phyloP scores from a whole-genome alignment of 345 rosid species.

The Erucastrum elatum region DNA sequence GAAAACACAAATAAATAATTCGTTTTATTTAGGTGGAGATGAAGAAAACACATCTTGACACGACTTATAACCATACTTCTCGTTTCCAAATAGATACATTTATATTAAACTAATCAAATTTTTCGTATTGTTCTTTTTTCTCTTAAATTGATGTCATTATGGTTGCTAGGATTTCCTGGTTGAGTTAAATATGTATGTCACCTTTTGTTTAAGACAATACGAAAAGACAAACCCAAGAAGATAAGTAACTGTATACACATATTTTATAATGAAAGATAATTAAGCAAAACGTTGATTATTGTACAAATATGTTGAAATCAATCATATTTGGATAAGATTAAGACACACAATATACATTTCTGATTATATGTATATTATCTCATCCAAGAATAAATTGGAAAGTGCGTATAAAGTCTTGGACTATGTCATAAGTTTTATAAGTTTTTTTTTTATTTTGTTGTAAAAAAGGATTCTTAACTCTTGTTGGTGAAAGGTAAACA shows the following conservation, averaged over 20 bases:
- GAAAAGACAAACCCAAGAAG: slow-evolving; percentile 31
- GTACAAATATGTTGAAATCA: slow-evolving; percentile 17
- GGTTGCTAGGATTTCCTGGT: background rate
- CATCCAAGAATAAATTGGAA: background rate
- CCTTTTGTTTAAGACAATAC: slow-evolving; percentile 24
- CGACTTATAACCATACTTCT: slow-evolving; percentile 40
- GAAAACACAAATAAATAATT: slow-evolving; percentile 22
- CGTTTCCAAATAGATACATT: slow-evolving; percentile 1
- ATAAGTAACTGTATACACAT: slow-evolving; percentile 12
- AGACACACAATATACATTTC: background rate
- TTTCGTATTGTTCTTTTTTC: background rate
- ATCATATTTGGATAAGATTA: slow-evolving; percentile 30
- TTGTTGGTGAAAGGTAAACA: background rate
- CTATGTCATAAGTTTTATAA: background rate
- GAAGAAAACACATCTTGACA: slow-evolving; percentile 44
- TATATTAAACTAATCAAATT: background rate
- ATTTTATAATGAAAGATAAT: slow-evolving; percentile 16
- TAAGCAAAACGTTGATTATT: slow-evolving; percentile 21
- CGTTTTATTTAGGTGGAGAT: slow-evolving; percentile 36
- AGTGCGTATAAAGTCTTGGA: background rate
- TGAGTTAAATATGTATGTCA: slow-evolving; percentile 21
- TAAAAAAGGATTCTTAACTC: background rate
- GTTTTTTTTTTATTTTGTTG: too few relatives aligned
- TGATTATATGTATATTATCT: background rate
- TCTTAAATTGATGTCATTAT: background rate